phyloP scores from a whole-genome alignment of 2,329 filamentous ascomycete species.

The Aspergillus ruber region DNA sequence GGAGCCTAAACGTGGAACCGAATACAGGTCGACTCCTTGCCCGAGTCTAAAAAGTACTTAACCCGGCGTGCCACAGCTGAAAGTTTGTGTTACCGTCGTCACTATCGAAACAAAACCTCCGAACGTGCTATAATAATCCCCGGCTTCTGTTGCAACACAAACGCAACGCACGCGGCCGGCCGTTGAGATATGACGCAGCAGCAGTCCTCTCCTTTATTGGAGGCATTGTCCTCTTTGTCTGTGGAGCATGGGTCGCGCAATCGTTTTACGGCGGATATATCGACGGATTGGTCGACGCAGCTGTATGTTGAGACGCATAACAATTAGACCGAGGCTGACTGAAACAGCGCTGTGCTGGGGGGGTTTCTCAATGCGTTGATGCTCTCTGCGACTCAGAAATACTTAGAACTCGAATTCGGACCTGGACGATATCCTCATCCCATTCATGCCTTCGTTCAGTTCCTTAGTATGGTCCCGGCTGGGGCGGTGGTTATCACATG shows the following conservation, averaged over 20 bases:
- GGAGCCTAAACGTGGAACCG: neutral
- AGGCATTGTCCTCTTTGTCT: conserved; percentile 10
- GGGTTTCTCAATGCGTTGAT: conserved; percentile 15
- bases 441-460: conserved; percentile 16
- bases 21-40: neutral
- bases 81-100: neutral
- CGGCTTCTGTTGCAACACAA: neutral
- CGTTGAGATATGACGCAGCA: conserved; percentile 4
- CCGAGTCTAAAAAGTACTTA: neutral
- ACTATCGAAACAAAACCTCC: neutral
- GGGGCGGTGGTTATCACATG: conserved; percentile 12
- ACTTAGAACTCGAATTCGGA: conserved; percentile 7
- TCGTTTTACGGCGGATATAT: conserved; percentile 10
- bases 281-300: conserved; percentile 17
- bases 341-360: conserved; percentile 15
- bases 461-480: conserved; percentile 12
- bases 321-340: conserved; percentile 4
- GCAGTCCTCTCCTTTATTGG: conserved; percentile 4
- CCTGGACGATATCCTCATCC: conserved; percentile 10
- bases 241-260: conserved; percentile 6
- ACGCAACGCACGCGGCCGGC: neutral
- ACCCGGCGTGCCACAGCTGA: neutral
- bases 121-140: neutral
- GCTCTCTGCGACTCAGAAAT: conserved; percentile 12
- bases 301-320: conserved; percentile 11